Evolutionary conservation across 192 early-diverging fungal species (phyloP), one percentile per base, ranked within the genome.

Genomic region (Gorgonomyces haynaldii): DNA sequence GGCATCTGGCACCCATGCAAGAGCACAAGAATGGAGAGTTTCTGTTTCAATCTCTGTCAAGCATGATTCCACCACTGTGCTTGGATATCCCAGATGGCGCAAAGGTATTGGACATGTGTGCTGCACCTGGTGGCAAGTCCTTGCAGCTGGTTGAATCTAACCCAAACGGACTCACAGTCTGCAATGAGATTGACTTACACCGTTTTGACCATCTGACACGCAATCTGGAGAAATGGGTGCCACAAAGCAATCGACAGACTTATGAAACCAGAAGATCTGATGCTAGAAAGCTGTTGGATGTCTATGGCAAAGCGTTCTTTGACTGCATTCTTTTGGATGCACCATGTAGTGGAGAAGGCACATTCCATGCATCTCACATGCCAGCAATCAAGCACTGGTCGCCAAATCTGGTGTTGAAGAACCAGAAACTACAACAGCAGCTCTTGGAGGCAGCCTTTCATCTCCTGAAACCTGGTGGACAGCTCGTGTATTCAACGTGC

Each of bases 111-210:
- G 91, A 94, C 56, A 94, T 94, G 91, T 87, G 85, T 22, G 76
- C 89, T 17, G 89, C 91, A 4, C 91, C 91, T 4, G 91, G 91
- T 25, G 89, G 91, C 46, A 94, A 94, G 61, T 83, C 84, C n/a
- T 81, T 83, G 1, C 82, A 89, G 48, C 37, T 57, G 9, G 38
- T 24, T 2, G 47, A 57, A 28, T 22, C 17, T 0, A 28, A 43
- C 28, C 20, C 12, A 9, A 17, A 21, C 2, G 5, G n/a, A 2
- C 48, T 41, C 8, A 19, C 5, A 1, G 47, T 57, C 6, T 39
- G 34, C 36, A 57, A 57, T 41, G 56, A 57, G 21, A 23, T 57
- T 16, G 42, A 51, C 34, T 20, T 9, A 2, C 17, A 10, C 1
- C 35, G 56, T 15, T 26, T 31, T 1, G 8, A 20, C 34, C 35